Conservation (phyloP, 768 basidiomycete genomes). For the Lactarius hengduanensis region DNA sequence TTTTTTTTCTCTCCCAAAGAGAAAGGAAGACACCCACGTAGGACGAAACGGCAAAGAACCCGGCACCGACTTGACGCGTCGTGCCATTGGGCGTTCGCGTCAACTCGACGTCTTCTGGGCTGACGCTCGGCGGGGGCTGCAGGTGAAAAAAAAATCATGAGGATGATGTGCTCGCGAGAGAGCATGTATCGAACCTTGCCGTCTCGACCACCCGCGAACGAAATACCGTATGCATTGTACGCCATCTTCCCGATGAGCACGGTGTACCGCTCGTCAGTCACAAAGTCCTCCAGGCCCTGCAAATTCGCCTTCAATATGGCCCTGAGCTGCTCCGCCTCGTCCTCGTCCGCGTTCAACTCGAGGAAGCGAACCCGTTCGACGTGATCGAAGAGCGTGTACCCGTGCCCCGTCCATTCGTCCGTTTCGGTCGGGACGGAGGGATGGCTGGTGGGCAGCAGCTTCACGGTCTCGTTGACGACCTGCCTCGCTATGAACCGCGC, state of each 20-base stretch:
- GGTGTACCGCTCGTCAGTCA: constrained; percentile 61
- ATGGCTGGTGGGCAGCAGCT: constrained; percentile 41
- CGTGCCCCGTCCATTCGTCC: constrained; percentile 43
- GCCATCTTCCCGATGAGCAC: constrained; percentile 65
- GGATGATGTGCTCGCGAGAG: constrained; percentile 5
- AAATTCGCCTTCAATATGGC: constrained; percentile 59
- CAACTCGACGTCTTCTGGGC: constrained; percentile 70
- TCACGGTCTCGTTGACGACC: constrained; percentile 60
- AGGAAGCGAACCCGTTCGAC: constrained; percentile 71
- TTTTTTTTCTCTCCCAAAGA: too few species aligned
- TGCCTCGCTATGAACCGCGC: constrained; percentile 74
- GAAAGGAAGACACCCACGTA: constrained; percentile 46
- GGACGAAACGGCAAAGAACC: constrained; percentile 72
- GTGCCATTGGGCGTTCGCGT: constrained; percentile 80
- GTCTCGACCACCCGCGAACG: constrained; percentile 60
- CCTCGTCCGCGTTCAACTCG: constrained; percentile 48
- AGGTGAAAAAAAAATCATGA: neutral
- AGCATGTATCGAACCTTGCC: constrained; percentile 53
- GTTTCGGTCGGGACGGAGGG: constrained; percentile 29
- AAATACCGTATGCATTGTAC: constrained; percentile 78
- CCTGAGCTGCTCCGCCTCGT: constrained; percentile 51
- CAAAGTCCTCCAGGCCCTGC: constrained; percentile 69
- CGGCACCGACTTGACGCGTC: constrained; percentile 69
- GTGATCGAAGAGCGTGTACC: constrained; percentile 71
- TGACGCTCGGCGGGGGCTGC: constrained; percentile 51